Percentiles rank a stretch among this genome's conserved stretches.
phyloP scores from a whole-genome alignment of 1,284 basidiomycete genomes.

The Trichosporon sp. region DNA sequence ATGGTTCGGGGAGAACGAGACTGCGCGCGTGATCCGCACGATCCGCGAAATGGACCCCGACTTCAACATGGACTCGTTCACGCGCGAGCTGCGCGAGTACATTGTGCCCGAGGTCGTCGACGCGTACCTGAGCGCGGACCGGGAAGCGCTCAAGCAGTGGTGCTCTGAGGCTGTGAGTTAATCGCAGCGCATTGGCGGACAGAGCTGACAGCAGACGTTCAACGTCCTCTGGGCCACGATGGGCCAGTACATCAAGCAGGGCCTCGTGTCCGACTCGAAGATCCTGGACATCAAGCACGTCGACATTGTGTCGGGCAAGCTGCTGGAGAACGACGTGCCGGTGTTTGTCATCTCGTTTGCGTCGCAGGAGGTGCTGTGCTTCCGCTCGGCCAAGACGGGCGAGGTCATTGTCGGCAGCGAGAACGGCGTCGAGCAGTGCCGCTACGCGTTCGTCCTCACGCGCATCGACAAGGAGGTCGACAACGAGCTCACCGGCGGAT shows the following conservation, averaged over 20 bases:
- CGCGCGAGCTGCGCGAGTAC: conserved; percentile 89
- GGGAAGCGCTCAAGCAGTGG: conserved; percentile 81
- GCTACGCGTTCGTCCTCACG: conserved; percentile 88
- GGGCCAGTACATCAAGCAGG: conserved; percentile 87
- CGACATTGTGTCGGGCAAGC: conserved; percentile 71
- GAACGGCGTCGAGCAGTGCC: conserved; percentile 84
- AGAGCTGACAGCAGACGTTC: conserved; percentile 63
- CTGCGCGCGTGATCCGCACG: conserved; percentile 80
- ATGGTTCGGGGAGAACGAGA: conserved; percentile 94
- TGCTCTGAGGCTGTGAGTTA: conserved; percentile 87
- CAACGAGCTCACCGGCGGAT: conserved; percentile 92
- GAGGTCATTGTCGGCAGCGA: conserved; percentile 83
- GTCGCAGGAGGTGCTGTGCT: conserved; percentile 89
- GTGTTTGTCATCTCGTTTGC: conserved; percentile 91
- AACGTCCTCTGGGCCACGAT: conserved; percentile 97
- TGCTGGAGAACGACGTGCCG: conserved; percentile 81
- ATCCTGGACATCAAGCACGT: conserved; percentile 92
- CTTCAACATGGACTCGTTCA: conserved; percentile 82
- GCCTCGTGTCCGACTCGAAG: conserved; percentile 82
- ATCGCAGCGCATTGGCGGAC: not conserved
- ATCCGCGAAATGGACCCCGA: conserved; percentile 82
- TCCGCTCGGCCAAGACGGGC: conserved; percentile 80
- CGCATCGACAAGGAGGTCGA: conserved; percentile 77
- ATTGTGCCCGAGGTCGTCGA: conserved; percentile 97
- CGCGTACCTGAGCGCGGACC: conserved; percentile 85